Base-by-base conservation (phyloP, 257 asterid genomes). In the Rehmannia glutinosa region DNA sequence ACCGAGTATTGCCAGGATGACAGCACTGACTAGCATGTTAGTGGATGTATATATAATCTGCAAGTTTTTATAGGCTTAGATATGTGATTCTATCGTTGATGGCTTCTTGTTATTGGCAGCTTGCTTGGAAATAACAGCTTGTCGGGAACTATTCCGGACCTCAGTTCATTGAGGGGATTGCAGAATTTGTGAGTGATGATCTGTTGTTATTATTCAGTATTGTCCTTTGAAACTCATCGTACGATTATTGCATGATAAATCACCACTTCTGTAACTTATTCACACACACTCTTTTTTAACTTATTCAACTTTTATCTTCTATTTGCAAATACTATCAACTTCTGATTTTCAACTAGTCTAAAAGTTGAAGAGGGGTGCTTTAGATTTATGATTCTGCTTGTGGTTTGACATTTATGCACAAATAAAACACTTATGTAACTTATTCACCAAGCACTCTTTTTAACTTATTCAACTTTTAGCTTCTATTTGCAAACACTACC, bases 1-100 rank as follows among this genome's bases (percentile, higher is more conserved):
- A 15, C 93, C 87, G 13, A 60, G 66, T 66, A 85, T 94, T 68
- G 60, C 88, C 61, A 84, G 78, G 71, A 63, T 94, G 78, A 82
- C 97, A 9, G 99, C 96, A 65, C 77, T 94, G 76, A 77, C 73
- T 49, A 81, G 71, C 90, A 80, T 94, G 99, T 94, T 78, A 28
- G 96, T 65, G 65, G 62, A 73, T 51, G 46, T 51, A 5, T 28
- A 28, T 17, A 52, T 6, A 39, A 21, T 69, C 38, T 24, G 52
- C 62, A 11, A 20, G 12, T 51, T 30, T 35, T 17, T 47, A 12
- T 57, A 8, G 11, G 41, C 20, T 56, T 6, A 25, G 15, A 70
- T 49, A 19, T 11, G 33, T 45, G 70, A 50, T 41, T 43, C 43
- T 64, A 10, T 56, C 7, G 3, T 68, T 77, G 67, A 73, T 38